These are phyloP conservation scores for Calonectria montana DNA, from an alignment of 2,329 filamentous ascomycete species.

Conservation along the genomic window DNA sequence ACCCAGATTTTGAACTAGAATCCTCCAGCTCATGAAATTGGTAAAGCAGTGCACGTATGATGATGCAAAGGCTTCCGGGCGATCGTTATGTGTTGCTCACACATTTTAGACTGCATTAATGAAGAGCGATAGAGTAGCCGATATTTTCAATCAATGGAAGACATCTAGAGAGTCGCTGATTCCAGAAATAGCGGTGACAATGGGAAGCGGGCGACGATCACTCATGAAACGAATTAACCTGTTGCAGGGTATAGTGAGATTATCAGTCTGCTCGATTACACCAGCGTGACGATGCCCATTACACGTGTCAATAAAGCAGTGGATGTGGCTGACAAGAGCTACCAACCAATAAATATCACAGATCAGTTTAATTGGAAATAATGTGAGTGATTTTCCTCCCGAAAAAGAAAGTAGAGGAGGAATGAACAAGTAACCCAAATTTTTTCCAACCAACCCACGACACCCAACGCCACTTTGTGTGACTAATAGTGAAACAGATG, in stretches of 20 bases:
- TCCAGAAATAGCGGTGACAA: neutral
- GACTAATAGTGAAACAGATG: neutral
- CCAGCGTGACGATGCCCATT: conserved; percentile 64
- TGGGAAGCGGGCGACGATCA: neutral
- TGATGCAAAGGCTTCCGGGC: neutral
- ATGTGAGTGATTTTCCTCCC: neutral
- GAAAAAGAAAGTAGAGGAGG: conserved; percentile 17
- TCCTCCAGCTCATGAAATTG: neutral
- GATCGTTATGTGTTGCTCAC: neutral
- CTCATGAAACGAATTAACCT: conserved; percentile 24
- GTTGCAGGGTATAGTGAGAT: conserved; percentile 42
- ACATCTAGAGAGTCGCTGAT: neutral
- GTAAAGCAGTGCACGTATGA: neutral
- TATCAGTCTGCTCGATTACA: conserved; percentile 69
- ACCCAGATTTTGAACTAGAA: neutral
- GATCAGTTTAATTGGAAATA: neutral
- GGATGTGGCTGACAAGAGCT: conserved; percentile 55
- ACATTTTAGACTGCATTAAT: neutral
- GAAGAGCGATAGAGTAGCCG: neutral
- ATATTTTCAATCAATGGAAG: neutral
- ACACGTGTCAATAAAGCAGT: conserved; percentile 62
- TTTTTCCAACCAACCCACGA: neutral
- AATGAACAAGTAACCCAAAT: conserved; percentile 3
- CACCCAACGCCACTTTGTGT: neutral
- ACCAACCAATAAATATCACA: conserved; percentile 25